phyloP scores from a whole-genome alignment of 2,329 filamentous ascomycete genomes.

The Conoideocrella luteorostrata region DNA sequence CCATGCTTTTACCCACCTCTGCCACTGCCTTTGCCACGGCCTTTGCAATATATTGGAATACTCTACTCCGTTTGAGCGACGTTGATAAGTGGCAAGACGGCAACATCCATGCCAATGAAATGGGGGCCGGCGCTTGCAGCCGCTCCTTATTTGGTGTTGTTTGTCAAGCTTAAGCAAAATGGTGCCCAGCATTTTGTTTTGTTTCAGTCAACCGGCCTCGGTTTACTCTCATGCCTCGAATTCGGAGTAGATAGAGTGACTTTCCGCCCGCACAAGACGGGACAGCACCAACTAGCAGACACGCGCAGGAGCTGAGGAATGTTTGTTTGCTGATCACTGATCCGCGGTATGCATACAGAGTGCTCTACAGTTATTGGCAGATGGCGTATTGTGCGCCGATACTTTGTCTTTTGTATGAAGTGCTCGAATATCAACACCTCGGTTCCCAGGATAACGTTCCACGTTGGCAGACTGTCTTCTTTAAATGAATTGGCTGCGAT shows the following conservation, averaged over 20 bases:
- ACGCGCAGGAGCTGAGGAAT: background rate
- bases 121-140: background rate
- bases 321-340: conserved; percentile 5
- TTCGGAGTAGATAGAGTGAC: background rate
- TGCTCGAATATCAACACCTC: too few species aligned
- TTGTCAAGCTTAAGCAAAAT: background rate
- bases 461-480: too few species aligned
- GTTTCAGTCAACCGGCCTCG: background rate
- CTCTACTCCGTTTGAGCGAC: background rate
- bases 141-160: background rate
- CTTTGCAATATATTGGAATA: too few species aligned
- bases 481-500: too few species aligned
- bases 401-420: too few species aligned
- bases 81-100: background rate
- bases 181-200: background rate
- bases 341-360: background rate
- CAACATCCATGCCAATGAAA: background rate
- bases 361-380: background rate
- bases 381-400: background rate
- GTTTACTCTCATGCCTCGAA: background rate
- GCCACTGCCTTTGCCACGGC: too few species aligned
- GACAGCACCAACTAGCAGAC: background rate
- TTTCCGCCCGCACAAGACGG: too few species aligned
- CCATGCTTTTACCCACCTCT: too few species aligned
- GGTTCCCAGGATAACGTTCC: too few species aligned